Base-by-base conservation (phyloP, 305 asterid species). In the Nicotiana rustica region DNA sequence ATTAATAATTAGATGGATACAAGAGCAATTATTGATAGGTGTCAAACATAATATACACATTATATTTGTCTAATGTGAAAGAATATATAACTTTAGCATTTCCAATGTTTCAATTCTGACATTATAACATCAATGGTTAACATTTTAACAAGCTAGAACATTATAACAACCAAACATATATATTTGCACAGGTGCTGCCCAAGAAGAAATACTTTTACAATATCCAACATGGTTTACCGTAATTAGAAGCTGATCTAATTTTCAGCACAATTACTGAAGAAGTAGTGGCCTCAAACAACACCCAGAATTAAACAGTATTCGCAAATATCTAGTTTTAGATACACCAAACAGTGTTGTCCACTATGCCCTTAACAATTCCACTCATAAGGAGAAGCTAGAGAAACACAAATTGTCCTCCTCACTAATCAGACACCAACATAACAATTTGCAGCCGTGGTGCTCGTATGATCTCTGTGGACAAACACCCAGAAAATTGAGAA, bases 391-490 rank as follows among this genome's bases (percentile, higher is more conserved):
- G 78, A 44, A 19, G 38, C 19, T 19, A 49, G 19, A 73, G 60
- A 71, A 41, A 19, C 60, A 71, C 3, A 71, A 44, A 71, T 41
- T 70, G 61, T 19, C 15, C 60, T 18, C 15, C 35, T 44, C 19
- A 44, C 13, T 44, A 14, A 38, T 71, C 61, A 21, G 78, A 12
- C 60, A 44, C n/a, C 78, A 44, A 71, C 47, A 71, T 71, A 70
- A 44, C 6, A 71, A 71, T 71, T 71, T 0, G 18, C 57, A 44
- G 17, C 25, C 13, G 0, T 13, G 41, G 21, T 0, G 61, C 2
- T 47, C 41, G 25, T 13, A 73, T 47, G 79, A 73, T 73, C 61
- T 71, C 17, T 69, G 31, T 38, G 19, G 61, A 71, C 62, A 73
- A 73, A 47, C 61, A 1, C 79, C 41, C 33, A 47, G 18, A 70